A percentile compares a stretch with the other conserved stretches of the same genome.
These are phyloP conservation scores for Phytophthora colocasiae DNA, from an alignment of 352 stramenopile genomes.

Conservation along the genomic window DNA sequence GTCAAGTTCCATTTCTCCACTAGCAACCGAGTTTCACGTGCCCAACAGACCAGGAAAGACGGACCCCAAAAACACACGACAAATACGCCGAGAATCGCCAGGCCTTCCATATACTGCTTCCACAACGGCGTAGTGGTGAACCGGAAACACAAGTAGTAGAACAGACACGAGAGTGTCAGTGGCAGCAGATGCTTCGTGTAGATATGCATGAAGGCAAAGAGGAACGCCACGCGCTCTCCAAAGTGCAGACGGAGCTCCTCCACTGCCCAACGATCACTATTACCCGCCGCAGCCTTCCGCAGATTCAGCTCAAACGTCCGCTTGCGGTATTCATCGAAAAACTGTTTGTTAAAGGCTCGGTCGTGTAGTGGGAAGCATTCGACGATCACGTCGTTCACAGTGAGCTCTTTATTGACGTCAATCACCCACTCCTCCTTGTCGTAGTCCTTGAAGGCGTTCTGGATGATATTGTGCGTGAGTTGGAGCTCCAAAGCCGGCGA, in stretches of 20 bases:
- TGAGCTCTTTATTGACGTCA: slow-evolving; percentile 86
- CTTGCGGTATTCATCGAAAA: slow-evolving; percentile 89
- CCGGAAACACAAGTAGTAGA: slow-evolving; percentile 85
- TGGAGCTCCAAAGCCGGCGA: slow-evolving; percentile 86
- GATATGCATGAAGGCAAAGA: slow-evolving; percentile 92
- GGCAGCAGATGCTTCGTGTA: slow-evolving; percentile 89
- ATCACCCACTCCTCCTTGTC: slow-evolving; percentile 91
- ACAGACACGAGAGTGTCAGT: slow-evolving; percentile 62
- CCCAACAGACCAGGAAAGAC: slow-evolving; percentile 85
- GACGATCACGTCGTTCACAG: slow-evolving; percentile 76
- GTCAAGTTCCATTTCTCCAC: slow-evolving; percentile 90
- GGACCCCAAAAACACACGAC: slow-evolving; percentile 86
- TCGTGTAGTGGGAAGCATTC: slow-evolving; percentile 88
- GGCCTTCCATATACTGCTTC: slow-evolving; percentile 76
- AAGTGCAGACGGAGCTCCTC: slow-evolving; percentile 90
- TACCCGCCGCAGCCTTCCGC: slow-evolving; percentile 71
- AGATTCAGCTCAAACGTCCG: slow-evolving; percentile 79
- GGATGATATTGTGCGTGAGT: slow-evolving; percentile 90
- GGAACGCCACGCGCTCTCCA: slow-evolving; percentile 87
- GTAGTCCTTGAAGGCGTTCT: slow-evolving; percentile 88
- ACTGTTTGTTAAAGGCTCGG: slow-evolving; percentile 86
- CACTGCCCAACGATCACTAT: slow-evolving; percentile 86
- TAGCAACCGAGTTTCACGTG: slow-evolving; percentile 86
- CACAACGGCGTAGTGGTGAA: slow-evolving; percentile 65
- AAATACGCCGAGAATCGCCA: slow-evolving; percentile 72